These are phyloP conservation scores for Aurantiochytrium sp. DNA, from an alignment of 108 stramenopile species.

Conservation along the genomic window DNA sequence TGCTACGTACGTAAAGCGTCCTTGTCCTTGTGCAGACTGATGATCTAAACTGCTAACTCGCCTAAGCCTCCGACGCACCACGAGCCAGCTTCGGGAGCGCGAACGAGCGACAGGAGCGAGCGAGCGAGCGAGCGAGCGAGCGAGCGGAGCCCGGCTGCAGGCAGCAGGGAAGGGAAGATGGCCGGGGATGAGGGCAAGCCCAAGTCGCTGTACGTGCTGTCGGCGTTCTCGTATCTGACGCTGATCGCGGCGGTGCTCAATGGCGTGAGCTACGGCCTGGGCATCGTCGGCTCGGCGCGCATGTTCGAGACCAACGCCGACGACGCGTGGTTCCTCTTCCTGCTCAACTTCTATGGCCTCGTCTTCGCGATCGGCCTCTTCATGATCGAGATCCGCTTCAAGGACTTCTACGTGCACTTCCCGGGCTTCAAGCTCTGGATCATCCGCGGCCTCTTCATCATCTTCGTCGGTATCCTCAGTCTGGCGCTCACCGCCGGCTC, in stretches of 20 bases:
- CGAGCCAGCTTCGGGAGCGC: no score
- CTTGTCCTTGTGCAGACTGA: no score
- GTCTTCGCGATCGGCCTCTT: neutral
- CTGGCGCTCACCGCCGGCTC: neutral
- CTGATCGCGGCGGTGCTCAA: neutral
- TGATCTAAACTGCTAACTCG: no score
- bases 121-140: no score
- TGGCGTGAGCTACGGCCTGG: neutral
- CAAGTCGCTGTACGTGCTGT: neutral
- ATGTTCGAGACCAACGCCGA: neutral
- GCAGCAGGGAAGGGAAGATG: neutral
- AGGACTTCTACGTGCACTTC: neutral
- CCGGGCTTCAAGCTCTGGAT: slow-evolving; percentile 29
- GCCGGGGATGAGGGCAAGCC: neutral
- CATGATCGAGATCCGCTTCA: neutral
- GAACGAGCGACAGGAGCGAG: no score
- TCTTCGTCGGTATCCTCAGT: neutral
- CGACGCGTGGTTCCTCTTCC: neutral
- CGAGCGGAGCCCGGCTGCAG: no score
- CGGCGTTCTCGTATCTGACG: neutral
- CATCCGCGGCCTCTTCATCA: neutral
- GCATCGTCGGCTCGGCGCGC: neutral
- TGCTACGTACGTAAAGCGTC: no score
- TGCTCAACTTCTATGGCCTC: neutral
- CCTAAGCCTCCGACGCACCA: no score